A percentile compares a stretch with the other conserved stretches of the same genome.
Evolutionary conservation across 805 yeast species (phyloP).

Genomic region (Monosporozyma aerobia): DNA sequence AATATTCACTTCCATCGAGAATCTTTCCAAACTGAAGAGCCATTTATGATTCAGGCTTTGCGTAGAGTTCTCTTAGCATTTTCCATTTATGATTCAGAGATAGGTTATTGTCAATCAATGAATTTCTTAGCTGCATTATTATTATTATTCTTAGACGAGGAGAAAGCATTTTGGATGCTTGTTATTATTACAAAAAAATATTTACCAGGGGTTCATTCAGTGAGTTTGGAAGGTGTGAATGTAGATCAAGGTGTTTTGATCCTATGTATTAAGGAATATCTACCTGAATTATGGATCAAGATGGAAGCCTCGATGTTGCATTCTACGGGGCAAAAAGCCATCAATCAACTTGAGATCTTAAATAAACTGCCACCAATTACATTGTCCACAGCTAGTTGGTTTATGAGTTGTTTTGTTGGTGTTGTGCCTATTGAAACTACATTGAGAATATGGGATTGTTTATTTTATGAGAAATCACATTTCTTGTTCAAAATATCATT

Average conservation of each 20-base stretch:
- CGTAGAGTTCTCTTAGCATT: slow-evolving; percentile 78
- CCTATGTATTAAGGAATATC: slow-evolving; percentile 71
- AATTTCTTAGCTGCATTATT: slow-evolving; percentile 86
- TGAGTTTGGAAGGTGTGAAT: slow-evolving; percentile 86
- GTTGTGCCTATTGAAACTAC: slow-evolving; percentile 82
- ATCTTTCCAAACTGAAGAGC: slow-evolving; percentile 36
- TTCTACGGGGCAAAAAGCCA: slow-evolving; percentile 3
- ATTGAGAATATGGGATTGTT: slow-evolving; percentile 86
- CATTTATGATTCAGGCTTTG: slow-evolving; percentile 56
- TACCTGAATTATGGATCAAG: slow-evolving; percentile 71
- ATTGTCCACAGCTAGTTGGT: slow-evolving; percentile 93
- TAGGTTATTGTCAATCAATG: slow-evolving; percentile 93
- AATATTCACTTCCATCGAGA: slow-evolving; percentile 64
- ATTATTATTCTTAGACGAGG: slow-evolving; percentile 80
- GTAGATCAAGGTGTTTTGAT: slow-evolving; percentile 90
- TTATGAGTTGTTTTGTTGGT: slow-evolving; percentile 91
- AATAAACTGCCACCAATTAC: slow-evolving; percentile 81
- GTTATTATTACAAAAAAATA: slow-evolving; percentile 79
- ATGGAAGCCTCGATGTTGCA: slow-evolving; percentile 27
- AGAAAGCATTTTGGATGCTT: slow-evolving; percentile 89
- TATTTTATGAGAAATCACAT: slow-evolving; percentile 86
- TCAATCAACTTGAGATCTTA: slow-evolving; percentile 38
- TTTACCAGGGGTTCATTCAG: slow-evolving; percentile 84
- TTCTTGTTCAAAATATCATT: slow-evolving; percentile 74
- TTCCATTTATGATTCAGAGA: slow-evolving; percentile 74